A percentile compares a stretch with the other conserved stretches of the same genome.
Conservation (phyloP, 2,329 filamentous ascomycete species). For the Cercospora citrullina region DNA sequence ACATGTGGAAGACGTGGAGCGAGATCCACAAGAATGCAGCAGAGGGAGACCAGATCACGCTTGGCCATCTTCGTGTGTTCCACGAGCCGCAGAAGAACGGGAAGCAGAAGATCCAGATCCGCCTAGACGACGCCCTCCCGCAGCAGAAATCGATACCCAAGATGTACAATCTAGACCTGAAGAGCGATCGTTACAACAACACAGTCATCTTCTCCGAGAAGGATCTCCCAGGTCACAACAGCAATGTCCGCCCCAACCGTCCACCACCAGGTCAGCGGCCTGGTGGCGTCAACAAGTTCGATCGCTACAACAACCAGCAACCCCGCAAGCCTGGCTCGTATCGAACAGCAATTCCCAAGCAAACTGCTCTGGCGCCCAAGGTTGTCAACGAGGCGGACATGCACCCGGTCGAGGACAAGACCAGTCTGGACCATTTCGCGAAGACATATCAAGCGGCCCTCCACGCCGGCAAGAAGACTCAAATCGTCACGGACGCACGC, state of each 20-base stretch:
- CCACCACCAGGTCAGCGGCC: slow-evolving; percentile 22
- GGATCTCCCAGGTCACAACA: slow-evolving; percentile 67
- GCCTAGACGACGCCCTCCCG: slow-evolving; percentile 63
- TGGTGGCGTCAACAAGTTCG: slow-evolving; percentile 27
- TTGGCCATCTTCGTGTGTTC: slow-evolving; percentile 65
- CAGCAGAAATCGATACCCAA: slow-evolving; percentile 77
- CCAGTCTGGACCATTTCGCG: slow-evolving; percentile 59
- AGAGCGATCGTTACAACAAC: slow-evolving; percentile 69
- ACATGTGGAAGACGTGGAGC: slow-evolving; percentile 78
- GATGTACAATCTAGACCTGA: slow-evolving; percentile 80
- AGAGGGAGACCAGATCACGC: slow-evolving; percentile 60
- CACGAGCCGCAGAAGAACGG: slow-evolving; percentile 24
- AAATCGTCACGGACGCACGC: slow-evolving; percentile 40
- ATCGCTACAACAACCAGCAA: slow-evolving; percentile 26
- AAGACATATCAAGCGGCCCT: slow-evolving; percentile 30
- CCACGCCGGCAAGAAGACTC: slow-evolving; percentile 53
- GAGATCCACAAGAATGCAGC: slow-evolving; percentile 69
- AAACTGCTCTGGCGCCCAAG: slow-evolving; percentile 72
- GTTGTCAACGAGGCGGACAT: slow-evolving; percentile 75
- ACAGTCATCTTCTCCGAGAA: slow-evolving; percentile 93
- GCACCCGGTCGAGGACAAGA: slow-evolving; percentile 67
- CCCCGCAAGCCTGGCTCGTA: slow-evolving; percentile 33
- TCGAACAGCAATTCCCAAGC: slow-evolving; percentile 57
- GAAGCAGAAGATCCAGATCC: slow-evolving; percentile 59
- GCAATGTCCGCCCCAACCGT: slow-evolving; percentile 15